phyloP scores from a whole-genome alignment of 2,329 filamentous ascomycete species.

The Monilinia polystroma region DNA sequence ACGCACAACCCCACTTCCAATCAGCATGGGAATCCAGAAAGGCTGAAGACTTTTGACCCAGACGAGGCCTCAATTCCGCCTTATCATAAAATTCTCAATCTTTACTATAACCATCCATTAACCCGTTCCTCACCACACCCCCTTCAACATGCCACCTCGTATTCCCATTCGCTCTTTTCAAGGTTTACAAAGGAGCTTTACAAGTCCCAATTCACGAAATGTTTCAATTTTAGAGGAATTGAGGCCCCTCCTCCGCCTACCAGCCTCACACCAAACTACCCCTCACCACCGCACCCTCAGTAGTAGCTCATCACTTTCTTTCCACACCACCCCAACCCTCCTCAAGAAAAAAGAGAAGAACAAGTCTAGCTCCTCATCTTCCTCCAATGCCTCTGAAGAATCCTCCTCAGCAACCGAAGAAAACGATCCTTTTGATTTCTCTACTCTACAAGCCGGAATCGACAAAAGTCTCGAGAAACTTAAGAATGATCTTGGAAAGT shows the following conservation, averaged over 20 bases:
- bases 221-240: not conserved
- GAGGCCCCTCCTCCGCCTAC: not conserved
- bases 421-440: conserved; percentile 60
- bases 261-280: not conserved
- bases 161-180: not conserved
- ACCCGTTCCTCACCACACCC: not conserved
- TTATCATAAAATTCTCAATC: conserved; percentile 23
- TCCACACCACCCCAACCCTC: conserved; percentile 27
- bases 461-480: conserved; percentile 54
- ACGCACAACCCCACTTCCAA: conserved; percentile 1
- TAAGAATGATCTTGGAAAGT: conserved; percentile 59
- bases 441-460: conserved; percentile 55
- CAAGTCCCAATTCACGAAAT: conserved; percentile 3
- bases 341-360: conserved; percentile 35
- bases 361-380: not conserved
- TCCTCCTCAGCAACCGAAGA: conserved; percentile 23
- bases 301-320: conserved; percentile 14
- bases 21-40: conserved; percentile 18
- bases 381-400: conserved; percentile 21
- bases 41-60: conserved; percentile 21
- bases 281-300: conserved; percentile 5
- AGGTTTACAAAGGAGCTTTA: not conserved
- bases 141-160: conserved; percentile 8
- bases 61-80: conserved; percentile 27
- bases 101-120: not conserved